Conservation (phyloP, 169 alveolate genomes). For the Plasmodium berghei region DNA sequence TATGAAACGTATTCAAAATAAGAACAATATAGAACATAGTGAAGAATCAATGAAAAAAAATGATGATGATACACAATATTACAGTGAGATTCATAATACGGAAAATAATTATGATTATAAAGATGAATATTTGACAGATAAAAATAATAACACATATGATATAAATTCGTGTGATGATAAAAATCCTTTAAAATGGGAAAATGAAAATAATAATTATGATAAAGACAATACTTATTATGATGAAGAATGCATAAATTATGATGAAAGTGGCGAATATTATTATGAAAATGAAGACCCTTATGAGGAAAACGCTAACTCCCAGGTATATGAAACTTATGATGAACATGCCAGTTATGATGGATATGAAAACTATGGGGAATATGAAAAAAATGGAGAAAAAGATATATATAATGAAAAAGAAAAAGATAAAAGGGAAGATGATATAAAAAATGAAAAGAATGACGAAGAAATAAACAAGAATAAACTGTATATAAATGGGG, state of each 20-base stretch:
- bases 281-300: slow-evolving; percentile 30
- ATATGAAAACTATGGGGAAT: not conserved
- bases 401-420: no score
- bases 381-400: not conserved
- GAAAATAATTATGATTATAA: not conserved
- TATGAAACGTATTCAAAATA: slow-evolving; percentile 9
- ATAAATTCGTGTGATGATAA: not conserved
- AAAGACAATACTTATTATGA: slow-evolving; percentile 1
- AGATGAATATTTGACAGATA: no score
- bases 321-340: slow-evolving; percentile 8
- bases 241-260: not conserved
- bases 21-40: slow-evolving; percentile 8
- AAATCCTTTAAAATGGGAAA: not conserved
- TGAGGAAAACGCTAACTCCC: slow-evolving; percentile 11
- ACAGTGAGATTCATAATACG: not conserved
- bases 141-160: no score
- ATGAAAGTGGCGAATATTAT: slow-evolving; percentile 19
- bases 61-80: slow-evolving; percentile 10
- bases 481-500: no score
- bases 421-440: no score
- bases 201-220: slow-evolving; percentile 10
- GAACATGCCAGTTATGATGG: not conserved
- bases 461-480: no score
- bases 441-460: no score
- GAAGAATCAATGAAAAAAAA: slow-evolving; percentile 13